A percentile compares a stretch with the other conserved stretches of the same genome.
phyloP scores from a whole-genome alignment of 306 rosid genomes.

The Prosopis cineraria region DNA sequence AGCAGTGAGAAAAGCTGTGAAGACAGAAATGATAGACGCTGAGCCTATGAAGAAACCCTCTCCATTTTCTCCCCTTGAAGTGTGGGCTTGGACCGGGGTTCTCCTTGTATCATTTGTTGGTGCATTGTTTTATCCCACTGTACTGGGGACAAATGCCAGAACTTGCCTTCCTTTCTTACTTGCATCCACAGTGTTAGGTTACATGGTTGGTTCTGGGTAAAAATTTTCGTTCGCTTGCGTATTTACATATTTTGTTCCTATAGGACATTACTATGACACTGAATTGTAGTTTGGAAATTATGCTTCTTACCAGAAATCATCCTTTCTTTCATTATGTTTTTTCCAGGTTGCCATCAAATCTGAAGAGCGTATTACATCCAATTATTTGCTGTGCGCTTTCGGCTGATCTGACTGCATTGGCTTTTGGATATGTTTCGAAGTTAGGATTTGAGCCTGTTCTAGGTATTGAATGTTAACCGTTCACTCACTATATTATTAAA shows the following conservation, averaged over 20 bases:
- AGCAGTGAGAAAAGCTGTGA: conserved; percentile 60
- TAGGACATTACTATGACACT: background rate
- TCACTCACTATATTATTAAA: conserved; percentile 21
- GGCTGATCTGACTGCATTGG: conserved; percentile 77
- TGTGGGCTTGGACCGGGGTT: conserved; percentile 65
- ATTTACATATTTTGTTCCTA: background rate
- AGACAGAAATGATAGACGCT: conserved; percentile 68
- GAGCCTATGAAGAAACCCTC: conserved; percentile 72
- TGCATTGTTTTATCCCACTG: conserved; percentile 72
- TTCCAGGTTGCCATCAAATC: conserved; percentile 72
- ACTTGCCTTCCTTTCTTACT: conserved; percentile 96
- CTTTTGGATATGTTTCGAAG: conserved; percentile 73
- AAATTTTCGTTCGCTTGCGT: conserved; percentile 33
- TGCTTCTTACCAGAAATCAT: conserved; percentile 8
- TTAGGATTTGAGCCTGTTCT: conserved; percentile 88
- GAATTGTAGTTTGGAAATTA: conserved; percentile 8
- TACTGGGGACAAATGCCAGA: conserved; percentile 81
- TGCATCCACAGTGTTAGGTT: conserved; percentile 89
- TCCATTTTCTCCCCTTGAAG: conserved; percentile 61
- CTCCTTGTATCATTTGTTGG: conserved; percentile 55
- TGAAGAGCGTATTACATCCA: conserved; percentile 92
- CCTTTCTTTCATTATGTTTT: conserved; percentile 9
- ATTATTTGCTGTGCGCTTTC: conserved; percentile 87
- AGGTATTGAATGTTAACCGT: conserved; percentile 48
- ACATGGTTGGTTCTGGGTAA: conserved; percentile 93